Evolutionary conservation across 768 basidiomycete species (phyloP), one percentile per base, ranked within the genome.

Genomic region (Roridomyces roridus): DNA sequence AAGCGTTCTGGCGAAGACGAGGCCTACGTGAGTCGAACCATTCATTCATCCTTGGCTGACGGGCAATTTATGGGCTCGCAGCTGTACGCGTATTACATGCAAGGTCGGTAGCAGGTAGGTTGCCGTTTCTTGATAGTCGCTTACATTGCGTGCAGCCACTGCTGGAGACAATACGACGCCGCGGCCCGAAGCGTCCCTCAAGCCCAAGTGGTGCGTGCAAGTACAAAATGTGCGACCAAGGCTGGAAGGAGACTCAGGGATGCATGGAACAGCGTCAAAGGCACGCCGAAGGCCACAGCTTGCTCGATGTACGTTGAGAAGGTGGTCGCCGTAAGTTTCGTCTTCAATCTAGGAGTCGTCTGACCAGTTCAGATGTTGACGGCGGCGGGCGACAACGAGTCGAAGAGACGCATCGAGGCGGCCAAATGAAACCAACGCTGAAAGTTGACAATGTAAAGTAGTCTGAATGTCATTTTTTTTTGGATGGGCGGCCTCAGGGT

Each of bases 1-100:
- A 51, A 34, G 39, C 49, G 49, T 20, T 51, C 49, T 10, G 49
- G 49, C 26, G 40, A 42, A 12, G 49, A 51, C 40, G 49, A 41
- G 49, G 37, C 42, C 21, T 51, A 51, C 29, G 49, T 51, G 37
- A 17, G 39, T 51, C n/a, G n/a, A n/a, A n/a, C n/a, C n/a, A n/a
- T n/a, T n/a, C n/a, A n/a, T n/a, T n/a, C n/a, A 40, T 49, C 20
- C 17, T 18, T 4, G 39, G 7, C 40, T 21, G 25, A 18, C 36
- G 18, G 8, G 26, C 8, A 8, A 39, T 40, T 18, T 31, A 31
- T 43, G 15, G 5, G 35, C 21, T 42, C 40, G 47, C 47, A 41
- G 49, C 31, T 51, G 49, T 51, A 51, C 49, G 12, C 26, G 28
- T 51, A 51, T 23, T 51, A 51, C 49, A 51, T 40, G 49, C 49